phyloP scores from a whole-genome alignment of 192 early-diverging fungal species.

The Rhizophagus prolifer region DNA sequence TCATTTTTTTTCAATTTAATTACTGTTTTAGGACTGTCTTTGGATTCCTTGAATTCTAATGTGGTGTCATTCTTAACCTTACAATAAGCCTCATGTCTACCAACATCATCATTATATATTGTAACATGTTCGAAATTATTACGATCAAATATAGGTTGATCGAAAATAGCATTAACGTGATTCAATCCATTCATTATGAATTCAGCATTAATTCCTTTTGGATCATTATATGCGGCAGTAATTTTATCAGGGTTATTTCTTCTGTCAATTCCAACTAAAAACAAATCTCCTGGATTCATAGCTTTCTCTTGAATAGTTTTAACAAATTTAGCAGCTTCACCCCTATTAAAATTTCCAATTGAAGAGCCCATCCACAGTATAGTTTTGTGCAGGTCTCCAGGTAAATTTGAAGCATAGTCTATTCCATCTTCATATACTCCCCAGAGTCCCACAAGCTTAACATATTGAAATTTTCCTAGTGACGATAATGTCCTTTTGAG shows the following conservation, averaged over 20 bases:
- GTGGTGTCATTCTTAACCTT: constrained; percentile 52
- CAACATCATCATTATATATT: constrained; percentile 67
- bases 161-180: constrained; percentile 73
- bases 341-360: constrained; percentile 75
- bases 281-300: constrained; percentile 68
- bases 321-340: constrained; percentile 71
- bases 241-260: constrained; percentile 74
- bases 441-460: constrained; percentile 77
- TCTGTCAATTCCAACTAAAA: constrained; percentile 84
- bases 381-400: constrained; percentile 58
- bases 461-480: constrained; percentile 64
- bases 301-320: constrained; percentile 51
- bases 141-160: constrained; percentile 58
- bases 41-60: constrained; percentile 43
- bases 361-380: constrained; percentile 90
- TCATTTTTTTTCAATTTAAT: constrained; percentile 68
- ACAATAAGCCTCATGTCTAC: constrained; percentile 83
- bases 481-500: constrained; percentile 68
- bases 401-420: constrained; percentile 54
- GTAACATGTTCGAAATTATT: constrained; percentile 69
- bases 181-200: constrained; percentile 86
- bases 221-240: constrained; percentile 82
- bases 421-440: constrained; percentile 90
- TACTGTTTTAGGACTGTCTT: constrained; percentile 23
- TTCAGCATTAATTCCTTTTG: constrained; percentile 67